Evolutionary conservation across 768 basidiomycete species (phyloP).

Genomic region (Termitomyces sp.): DNA sequence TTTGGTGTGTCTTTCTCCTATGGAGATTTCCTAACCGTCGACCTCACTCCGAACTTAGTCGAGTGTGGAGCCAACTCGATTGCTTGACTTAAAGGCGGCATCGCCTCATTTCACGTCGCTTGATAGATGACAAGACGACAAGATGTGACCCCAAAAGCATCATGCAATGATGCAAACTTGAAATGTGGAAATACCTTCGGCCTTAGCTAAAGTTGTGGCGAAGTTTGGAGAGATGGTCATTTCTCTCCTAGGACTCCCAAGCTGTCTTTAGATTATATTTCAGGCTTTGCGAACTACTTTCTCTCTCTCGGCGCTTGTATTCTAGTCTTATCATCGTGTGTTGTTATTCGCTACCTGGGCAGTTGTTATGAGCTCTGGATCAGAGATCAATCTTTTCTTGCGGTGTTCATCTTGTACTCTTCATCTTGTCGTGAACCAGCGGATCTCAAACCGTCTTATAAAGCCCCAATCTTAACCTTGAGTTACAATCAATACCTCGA

Average conservation of each 20-base stretch:
- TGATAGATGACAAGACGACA: too few species aligned
- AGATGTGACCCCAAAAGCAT: too few species aligned
- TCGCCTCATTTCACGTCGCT: too few species aligned
- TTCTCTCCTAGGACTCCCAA: too few species aligned
- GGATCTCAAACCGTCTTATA: neutral
- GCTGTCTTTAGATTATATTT: neutral
- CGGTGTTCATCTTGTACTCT: too few species aligned
- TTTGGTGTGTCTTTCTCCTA: neutral
- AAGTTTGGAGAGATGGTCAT: too few species aligned
- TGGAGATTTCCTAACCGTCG: too few species aligned
- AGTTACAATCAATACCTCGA: neutral
- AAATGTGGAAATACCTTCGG: too few species aligned
- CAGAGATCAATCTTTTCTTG: neutral
- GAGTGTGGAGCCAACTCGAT: neutral
- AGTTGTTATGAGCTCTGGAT: neutral
- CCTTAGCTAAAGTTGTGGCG: too few species aligned
- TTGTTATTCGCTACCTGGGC: neutral
- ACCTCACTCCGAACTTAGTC: neutral
- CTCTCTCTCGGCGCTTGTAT: neutral
- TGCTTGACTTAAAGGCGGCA: neutral
- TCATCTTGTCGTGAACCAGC: neutral
- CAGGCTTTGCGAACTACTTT: neutral
- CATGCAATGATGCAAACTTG: too few species aligned
- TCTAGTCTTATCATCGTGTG: neutral
- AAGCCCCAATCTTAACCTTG: neutral